Conservation (phyloP, 768 basidiomycete genomes). For the Chalciporus piperatus region DNA sequence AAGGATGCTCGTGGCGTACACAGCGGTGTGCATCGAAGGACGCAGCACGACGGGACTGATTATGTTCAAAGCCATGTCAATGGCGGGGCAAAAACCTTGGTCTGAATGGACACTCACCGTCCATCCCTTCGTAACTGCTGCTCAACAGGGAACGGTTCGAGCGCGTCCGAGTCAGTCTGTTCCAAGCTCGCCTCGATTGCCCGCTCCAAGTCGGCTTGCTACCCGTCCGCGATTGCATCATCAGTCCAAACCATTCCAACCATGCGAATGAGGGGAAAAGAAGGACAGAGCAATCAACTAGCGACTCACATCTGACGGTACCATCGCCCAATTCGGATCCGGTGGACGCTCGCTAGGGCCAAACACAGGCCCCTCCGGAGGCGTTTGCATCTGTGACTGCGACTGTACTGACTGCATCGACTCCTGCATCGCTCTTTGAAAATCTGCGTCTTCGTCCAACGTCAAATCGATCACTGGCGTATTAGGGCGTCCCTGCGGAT, state of each 20-base stretch:
- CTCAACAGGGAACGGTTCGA: slow-evolving; percentile 51
- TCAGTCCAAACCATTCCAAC: slow-evolving; percentile 26
- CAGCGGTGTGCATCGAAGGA: slow-evolving; percentile 46
- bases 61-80: background rate
- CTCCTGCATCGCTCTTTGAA: slow-evolving; percentile 51
- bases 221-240: slow-evolving; percentile 43
- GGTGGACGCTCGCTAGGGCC: slow-evolving; percentile 60
- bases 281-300: background rate
- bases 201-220: slow-evolving; percentile 54
- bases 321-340: slow-evolving; percentile 67
- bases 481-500: slow-evolving; percentile 23
- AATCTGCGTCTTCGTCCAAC: slow-evolving; percentile 49
- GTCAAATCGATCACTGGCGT: slow-evolving; percentile 58
- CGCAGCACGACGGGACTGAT: slow-evolving; percentile 71
- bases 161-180: slow-evolving; percentile 43
- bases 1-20: slow-evolving; percentile 59
- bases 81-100: background rate
- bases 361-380: slow-evolving; percentile 42
- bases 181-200: slow-evolving; percentile 72
- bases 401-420: slow-evolving; percentile 42
- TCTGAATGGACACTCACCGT: slow-evolving; percentile 41
- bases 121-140: slow-evolving; percentile 54
- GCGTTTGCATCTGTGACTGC: slow-evolving; percentile 15
- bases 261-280: background rate
- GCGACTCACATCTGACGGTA: slow-evolving; percentile 58